Base-by-base conservation (phyloP, 1,139 yeast genomes). In the Yamadazyma aaseri region DNA sequence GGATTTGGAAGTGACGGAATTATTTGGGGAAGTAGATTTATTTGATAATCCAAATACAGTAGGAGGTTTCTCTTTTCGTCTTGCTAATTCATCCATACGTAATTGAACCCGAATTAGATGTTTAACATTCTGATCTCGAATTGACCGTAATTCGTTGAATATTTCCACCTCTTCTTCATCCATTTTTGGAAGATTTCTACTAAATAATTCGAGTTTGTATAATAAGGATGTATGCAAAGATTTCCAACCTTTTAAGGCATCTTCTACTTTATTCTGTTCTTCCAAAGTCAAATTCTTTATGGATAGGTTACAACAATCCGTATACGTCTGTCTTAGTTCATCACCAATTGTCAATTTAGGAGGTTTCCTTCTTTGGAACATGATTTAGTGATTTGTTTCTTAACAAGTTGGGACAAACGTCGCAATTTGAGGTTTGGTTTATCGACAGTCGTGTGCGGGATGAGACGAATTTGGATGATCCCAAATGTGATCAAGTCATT, bases 201-300 rank as follows among this genome's bases (percentile, higher is more conserved):
- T 83, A 35, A 81, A 68, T 10, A 62, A 47, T 24, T 80, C 84
- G 28, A 81, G 57, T 46, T 76, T 76, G 51, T 64, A 76, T 34
- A 78, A 63, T 8, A 80, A 65, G 33, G 75, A 71, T 2, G 85
- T 78, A 44, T 80, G 86, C 13, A 83, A 58, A 6, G 79, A 66
- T 47, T 79, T 81, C 90, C 90, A 83, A 3, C 89, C 89, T 45
- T 73, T 75, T 18, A 80, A 58, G 1, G 90, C 85, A 14, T 71
- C 76, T 36, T 69, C 75, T 32, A 67, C 58, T 14, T 71, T 65
- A 25, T 70, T 65, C 14, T 65, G 61, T 41, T 81, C 83, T 49
- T 83, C 90, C 17, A 76, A 51, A 5, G 76, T 67, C 33, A 80
- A 53, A 53, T 79, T 76, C 44, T 71, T 65, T 35, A 81, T 65